Conservation (phyloP, 2,329 filamentous ascomycete genomes). For the Cadophora gregata region DNA sequence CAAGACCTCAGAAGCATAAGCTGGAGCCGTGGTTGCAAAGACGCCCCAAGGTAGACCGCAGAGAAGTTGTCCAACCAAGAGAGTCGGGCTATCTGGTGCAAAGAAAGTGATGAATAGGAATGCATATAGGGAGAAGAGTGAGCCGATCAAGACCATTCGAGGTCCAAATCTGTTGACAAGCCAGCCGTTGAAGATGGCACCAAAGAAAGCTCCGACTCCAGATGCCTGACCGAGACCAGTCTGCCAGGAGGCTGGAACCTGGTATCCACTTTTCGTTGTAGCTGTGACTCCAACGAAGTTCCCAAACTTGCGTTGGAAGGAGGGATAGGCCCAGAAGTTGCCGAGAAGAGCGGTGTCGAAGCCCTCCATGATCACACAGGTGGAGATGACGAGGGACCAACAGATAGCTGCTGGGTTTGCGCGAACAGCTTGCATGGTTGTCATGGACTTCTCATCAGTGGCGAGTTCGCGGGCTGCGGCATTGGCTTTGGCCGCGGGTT, state of each 20-base stretch:
- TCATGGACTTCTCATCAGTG: no score
- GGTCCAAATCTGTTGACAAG: conserved; percentile 52
- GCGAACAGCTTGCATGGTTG: no score
- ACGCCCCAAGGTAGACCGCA: conserved; percentile 56
- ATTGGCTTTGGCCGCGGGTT: no score
- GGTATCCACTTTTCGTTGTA: no score
- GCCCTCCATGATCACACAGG: conserved; percentile 41
- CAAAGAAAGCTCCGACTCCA: conserved; percentile 36
- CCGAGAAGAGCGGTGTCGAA: conserved; percentile 35
- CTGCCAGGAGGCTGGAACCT: conserved; percentile 34
- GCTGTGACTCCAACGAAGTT: conserved; percentile 24
- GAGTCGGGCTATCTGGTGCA: conserved; percentile 51
- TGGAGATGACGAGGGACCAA: conserved; percentile 35
- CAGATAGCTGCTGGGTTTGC: conserved; percentile 68
- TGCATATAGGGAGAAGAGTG: conserved; percentile 45
- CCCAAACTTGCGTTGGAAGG: conserved; percentile 34
- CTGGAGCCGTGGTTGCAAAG: conserved; percentile 50
- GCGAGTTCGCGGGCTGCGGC: no score
- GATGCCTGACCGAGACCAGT: conserved; percentile 33
- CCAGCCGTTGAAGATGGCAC: conserved; percentile 52
- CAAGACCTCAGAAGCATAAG: conserved; percentile 53
- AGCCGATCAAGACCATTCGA: conserved; percentile 46
- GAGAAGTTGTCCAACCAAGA: conserved; percentile 55
- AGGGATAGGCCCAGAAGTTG: conserved; percentile 36
- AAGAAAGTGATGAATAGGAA: conserved; percentile 59